These are phyloP conservation scores for Zygotorulaspora mrakii DNA, from an alignment of 1,139 yeast genomes.

Conservation along the genomic window DNA sequence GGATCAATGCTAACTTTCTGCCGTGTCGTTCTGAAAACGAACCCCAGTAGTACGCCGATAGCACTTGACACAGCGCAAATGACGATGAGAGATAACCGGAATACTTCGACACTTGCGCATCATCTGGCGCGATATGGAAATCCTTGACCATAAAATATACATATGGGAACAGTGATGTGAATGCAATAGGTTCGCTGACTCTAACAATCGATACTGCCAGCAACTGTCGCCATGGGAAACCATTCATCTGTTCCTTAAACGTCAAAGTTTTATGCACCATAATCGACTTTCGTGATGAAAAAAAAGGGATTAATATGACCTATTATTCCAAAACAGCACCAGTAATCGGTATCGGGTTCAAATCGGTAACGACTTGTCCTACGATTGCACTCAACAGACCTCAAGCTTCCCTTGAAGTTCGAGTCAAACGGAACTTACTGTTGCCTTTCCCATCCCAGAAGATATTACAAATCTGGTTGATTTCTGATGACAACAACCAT, in stretches of 20 bases:
- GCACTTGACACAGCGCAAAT: constrained; percentile 51
- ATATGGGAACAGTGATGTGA: constrained; percentile 62
- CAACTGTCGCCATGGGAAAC: constrained; percentile 53
- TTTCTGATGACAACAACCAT: constrained; percentile 27
- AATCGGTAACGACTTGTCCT: constrained; percentile 25
- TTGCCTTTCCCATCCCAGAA: constrained; percentile 33
- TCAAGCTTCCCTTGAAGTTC: constrained; percentile 12
- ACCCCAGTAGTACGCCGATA: constrained; percentile 61
- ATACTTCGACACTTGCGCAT: constrained; percentile 52
- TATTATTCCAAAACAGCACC: constrained; percentile 23
- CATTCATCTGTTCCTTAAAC: constrained; percentile 38
- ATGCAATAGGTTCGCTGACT: constrained; percentile 59
- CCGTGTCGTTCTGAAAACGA: constrained; percentile 51
- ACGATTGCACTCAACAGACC: constrained; percentile 40
- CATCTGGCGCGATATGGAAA: constrained; percentile 49
- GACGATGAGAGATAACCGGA: constrained; percentile 58
- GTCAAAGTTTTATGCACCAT: constrained; percentile 18
- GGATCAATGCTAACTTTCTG: constrained; percentile 52
- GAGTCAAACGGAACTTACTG: constrained; percentile 33
- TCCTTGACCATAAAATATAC: constrained; percentile 61
- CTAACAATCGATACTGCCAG: constrained; percentile 45
- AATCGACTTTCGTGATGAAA: background rate
- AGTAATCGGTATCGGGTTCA: constrained; percentile 40
- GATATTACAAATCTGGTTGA: constrained; percentile 14
- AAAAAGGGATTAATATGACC: constrained; percentile 1